Evolutionary conservation across 805 yeast species (phyloP), one percentile per base, ranked within the genome.

Genomic region (Starmerella gropengiesseri): DNA sequence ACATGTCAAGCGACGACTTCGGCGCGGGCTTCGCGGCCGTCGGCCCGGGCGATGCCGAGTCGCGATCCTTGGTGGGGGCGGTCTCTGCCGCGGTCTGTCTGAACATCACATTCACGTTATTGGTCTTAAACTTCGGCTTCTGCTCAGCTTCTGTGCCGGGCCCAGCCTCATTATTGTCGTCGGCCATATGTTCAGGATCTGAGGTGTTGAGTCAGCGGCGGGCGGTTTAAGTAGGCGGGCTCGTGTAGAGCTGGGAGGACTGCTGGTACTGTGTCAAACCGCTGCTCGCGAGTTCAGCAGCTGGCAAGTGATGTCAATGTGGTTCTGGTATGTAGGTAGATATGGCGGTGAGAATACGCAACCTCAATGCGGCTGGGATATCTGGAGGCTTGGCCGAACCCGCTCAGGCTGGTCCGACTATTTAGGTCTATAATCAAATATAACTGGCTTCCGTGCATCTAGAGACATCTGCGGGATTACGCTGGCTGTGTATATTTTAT

Each of bases 121-220:
- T 65, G 11, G 65, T 56, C 48, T 61, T 62, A 55, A 61, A 64
- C 31, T 57, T 47, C 47, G 56, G 61, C 37, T 56, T 58, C 18
- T 50, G 43, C 16, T 27, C 41, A 29, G 37, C n/a, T 20, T 34
- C 29, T 29, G 22, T 29, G 37, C 37, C 37, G 21, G 37, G 7
- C 37, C 29, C 9, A 28, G 18, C 37, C 37, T 34, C 37, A 34
- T 34, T 22, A 23, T 34, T 34, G 29, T 22, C 37, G 37, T 34
- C 37, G 17, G 27, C 37, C 37, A 34, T 34, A 34, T 34, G 23
- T 34, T 22, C 37, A 34, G 37, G 37, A 34, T 34, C 37, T 34
- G 20, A 34, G 20, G 22, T 20, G 37, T 28, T 34, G 37, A 34
- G 14, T 34, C 37, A 34, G 37, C 37, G 27, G 21, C 3, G 21